Evolutionary conservation across 306 rosid species (phyloP), one percentile per base, ranked within the genome.

Genomic region (Dryas alaskensis): DNA sequence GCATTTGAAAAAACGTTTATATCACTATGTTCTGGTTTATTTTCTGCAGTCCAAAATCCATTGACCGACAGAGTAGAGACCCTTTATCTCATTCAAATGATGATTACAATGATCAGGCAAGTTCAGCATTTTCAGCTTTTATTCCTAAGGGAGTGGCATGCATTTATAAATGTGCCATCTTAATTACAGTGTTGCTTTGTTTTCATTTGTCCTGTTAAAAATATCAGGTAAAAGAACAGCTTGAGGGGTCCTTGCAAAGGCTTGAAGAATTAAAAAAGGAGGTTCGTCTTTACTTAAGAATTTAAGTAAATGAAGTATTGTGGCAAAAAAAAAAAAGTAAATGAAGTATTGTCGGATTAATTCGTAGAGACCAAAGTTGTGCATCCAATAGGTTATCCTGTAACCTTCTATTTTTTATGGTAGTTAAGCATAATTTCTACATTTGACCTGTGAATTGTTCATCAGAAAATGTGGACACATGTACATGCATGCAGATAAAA

Each of bases 191-290:
- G 37, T 5, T 31, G 10, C 5, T 53, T 76, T 70, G 5, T 73
- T 73, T 64, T 39, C 64, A 13, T 39, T 70, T 75, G 13, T 64
- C 45, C 50, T 67, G 37, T 47, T 73, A 40, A 48, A 62, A 54
- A 66, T 77, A 79, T 71, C 76, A 91, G 98, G 63, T 77, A 44
- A 92, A 83, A 61, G 96, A 82, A 80, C 77, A 85, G 76, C 73
- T 93, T 63, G 86, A 84, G 86, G 82, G 66, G 71, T 89, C 97
- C 79, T 85, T 76, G 42, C 80, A 65, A 50, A 81, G 65, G 81
- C 75, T 86, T 72, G 88, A 76, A 79, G 88, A 85, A 65, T 88
- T 94, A 1, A 87, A 77, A 82, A 81, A 82, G 50, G 96, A 92
- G 99, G 98, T 94, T 66, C 74, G 92, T 83, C 52, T 64, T 37